phyloP scores from a whole-genome alignment of 331 rosid genomes.

The Spiraea crenata region DNA sequence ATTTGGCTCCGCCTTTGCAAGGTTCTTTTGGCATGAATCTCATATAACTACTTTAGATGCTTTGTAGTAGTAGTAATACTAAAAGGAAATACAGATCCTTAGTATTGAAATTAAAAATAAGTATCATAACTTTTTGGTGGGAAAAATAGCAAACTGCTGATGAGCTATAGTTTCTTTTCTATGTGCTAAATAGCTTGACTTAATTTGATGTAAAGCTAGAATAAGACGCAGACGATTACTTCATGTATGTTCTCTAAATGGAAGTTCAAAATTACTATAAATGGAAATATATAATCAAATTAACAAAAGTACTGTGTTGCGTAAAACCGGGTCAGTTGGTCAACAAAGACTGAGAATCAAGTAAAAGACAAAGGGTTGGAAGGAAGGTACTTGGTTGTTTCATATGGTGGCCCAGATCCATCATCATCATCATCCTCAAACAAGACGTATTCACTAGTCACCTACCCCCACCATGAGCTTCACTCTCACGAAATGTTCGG shows the following conservation, averaged over 20 bases:
- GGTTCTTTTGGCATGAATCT: no score
- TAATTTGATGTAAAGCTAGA: not conserved
- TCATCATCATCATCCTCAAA: not conserved
- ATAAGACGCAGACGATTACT: no score
- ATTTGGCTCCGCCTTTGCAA: no score
- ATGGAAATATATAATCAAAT: no score
- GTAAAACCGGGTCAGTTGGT: not conserved
- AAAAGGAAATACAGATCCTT: no score
- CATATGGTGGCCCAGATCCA: constrained; percentile 4
- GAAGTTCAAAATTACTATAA: no score
- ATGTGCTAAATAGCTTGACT: constrained; percentile 5
- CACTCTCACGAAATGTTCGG: no score
- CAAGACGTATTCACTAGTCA: constrained; percentile 6
- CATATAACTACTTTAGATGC: no score
- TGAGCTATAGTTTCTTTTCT: not conserved
- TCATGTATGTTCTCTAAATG: not conserved
- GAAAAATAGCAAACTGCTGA: not conserved
- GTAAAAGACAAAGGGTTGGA: constrained; percentile 10
- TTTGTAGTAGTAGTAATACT: no score
- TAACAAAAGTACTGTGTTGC: no score
- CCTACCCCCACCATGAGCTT: constrained; percentile 9
- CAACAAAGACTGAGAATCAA: not conserved
- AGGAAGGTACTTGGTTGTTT: constrained; percentile 16
- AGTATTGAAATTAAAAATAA: no score
- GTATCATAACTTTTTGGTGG: no score